Percentiles rank a stretch among this genome's conserved stretches.
Evolutionary conservation across 306 rosid genomes (phyloP).

Genomic region (Malus asiatica): DNA sequence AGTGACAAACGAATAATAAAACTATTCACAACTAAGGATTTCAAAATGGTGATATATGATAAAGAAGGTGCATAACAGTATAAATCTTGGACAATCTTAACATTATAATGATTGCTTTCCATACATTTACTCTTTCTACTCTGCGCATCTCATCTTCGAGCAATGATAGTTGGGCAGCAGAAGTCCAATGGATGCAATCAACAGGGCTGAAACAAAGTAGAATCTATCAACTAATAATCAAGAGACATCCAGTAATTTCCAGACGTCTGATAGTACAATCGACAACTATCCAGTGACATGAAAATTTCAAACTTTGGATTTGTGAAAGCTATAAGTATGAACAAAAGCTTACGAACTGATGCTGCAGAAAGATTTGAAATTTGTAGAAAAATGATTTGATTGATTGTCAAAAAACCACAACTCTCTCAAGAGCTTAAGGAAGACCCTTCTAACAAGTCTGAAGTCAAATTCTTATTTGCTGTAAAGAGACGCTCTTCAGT

Average conservation of each 20-base stretch:
- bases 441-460: no score
- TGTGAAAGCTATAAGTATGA: not conserved
- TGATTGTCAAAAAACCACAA: not conserved
- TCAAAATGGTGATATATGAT: slow-evolving; percentile 10
- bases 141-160: slow-evolving; percentile 97
- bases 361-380: not conserved
- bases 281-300: not conserved
- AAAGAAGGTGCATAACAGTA: not conserved
- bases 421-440: not conserved
- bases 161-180: slow-evolving; percentile 87
- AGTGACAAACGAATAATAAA: not conserved
- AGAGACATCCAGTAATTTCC: not conserved
- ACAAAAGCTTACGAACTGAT: not conserved
- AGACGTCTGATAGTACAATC: not conserved
- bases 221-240: slow-evolving; percentile 1
- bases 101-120: slow-evolving; percentile 11
- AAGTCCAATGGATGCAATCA: slow-evolving; percentile 98
- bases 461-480: no score
- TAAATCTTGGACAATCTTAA: slow-evolving; percentile 1
- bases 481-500: not conserved
- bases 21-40: slow-evolving; percentile 1
- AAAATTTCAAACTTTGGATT: not conserved
- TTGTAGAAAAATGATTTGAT: not conserved
- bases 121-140: slow-evolving; percentile 92
- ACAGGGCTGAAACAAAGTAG: slow-evolving; percentile 67